These are phyloP conservation scores for Botrytis byssoidea DNA, from an alignment of 2,329 filamentous ascomycete species.

Conservation along the genomic window DNA sequence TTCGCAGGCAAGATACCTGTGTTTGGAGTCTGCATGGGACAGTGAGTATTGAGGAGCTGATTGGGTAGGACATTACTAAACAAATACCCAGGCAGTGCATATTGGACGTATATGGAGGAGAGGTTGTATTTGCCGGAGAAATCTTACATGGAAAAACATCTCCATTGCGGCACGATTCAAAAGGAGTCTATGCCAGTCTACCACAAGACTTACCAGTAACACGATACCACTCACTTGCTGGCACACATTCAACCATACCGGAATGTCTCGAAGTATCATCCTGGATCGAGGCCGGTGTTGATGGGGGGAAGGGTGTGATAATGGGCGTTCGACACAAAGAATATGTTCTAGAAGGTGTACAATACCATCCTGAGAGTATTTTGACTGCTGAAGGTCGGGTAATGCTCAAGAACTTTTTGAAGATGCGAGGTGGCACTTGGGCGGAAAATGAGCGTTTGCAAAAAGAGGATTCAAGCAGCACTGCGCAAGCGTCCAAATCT, in stretches of 20 bases:
- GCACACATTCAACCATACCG: conserved; percentile 83
- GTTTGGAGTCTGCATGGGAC: conserved; percentile 97
- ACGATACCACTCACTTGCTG: conserved; percentile 92
- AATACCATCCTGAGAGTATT: conserved; percentile 98
- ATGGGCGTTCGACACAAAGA: conserved; percentile 96
- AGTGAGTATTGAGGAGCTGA: conserved; percentile 56
- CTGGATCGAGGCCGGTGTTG: conserved; percentile 74
- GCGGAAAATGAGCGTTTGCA: conserved; percentile 67
- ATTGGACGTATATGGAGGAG: conserved; percentile 87
- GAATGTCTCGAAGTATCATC: conserved; percentile 85
- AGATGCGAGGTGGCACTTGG: conserved; percentile 89
- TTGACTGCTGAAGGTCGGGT: conserved; percentile 81
- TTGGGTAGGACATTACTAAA: not conserved
- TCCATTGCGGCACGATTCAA: conserved; percentile 80
- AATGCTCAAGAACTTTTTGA: conserved; percentile 92
- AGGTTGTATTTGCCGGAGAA: conserved; percentile 89
- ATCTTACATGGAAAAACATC: conserved; percentile 98
- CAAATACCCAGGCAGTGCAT: conserved; percentile 75
- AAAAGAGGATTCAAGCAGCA: conserved; percentile 41
- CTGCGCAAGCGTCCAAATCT: conserved; percentile 27
- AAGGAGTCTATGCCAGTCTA: conserved; percentile 86
- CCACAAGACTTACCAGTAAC: conserved; percentile 82
- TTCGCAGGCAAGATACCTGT: conserved; percentile 95
- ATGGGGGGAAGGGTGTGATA: conserved; percentile 80
- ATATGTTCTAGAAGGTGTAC: conserved; percentile 88